phyloP scores from a whole-genome alignment of 2,329 filamentous ascomycete species.

The Aspergillus fumigatiaffinis region DNA sequence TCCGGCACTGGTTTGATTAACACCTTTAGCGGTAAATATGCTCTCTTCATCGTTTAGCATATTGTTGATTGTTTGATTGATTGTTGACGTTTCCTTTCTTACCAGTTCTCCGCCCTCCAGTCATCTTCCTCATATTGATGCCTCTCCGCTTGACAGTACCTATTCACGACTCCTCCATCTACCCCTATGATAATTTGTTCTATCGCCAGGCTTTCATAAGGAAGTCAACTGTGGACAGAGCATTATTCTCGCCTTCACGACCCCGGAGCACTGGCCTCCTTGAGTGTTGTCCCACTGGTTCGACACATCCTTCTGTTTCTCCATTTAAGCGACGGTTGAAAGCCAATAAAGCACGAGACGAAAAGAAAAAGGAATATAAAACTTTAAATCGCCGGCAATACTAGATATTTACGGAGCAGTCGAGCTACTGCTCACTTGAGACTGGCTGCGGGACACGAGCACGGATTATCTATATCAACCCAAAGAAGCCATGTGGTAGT shows the following conservation, averaged over 20 bases:
- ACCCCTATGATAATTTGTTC: not conserved
- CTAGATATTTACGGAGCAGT: not conserved
- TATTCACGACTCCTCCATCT: not conserved
- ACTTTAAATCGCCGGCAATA: not conserved
- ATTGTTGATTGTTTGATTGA: not conserved
- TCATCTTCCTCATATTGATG: not conserved
- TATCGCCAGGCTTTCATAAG: not conserved
- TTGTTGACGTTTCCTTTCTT: not conserved
- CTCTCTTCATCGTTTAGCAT: not conserved
- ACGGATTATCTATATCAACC: not conserved
- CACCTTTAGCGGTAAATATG: not conserved
- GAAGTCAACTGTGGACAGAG: not conserved
- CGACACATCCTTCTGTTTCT: not conserved
- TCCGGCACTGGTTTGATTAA: not conserved
- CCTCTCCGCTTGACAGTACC: not conserved
- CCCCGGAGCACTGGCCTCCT: not conserved
- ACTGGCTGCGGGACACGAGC: not conserved
- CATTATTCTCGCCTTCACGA: not conserved
- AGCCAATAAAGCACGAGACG: not conserved
- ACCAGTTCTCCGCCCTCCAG: not conserved
- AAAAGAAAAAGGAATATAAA: not conserved
- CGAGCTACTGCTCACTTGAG: not conserved
- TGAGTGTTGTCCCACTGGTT: not conserved
- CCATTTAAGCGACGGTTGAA: not conserved
- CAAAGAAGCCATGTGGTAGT: conserved; percentile 19